Base-by-base conservation (phyloP, 1,139 yeast species). In the Blastobotrys apis region DNA sequence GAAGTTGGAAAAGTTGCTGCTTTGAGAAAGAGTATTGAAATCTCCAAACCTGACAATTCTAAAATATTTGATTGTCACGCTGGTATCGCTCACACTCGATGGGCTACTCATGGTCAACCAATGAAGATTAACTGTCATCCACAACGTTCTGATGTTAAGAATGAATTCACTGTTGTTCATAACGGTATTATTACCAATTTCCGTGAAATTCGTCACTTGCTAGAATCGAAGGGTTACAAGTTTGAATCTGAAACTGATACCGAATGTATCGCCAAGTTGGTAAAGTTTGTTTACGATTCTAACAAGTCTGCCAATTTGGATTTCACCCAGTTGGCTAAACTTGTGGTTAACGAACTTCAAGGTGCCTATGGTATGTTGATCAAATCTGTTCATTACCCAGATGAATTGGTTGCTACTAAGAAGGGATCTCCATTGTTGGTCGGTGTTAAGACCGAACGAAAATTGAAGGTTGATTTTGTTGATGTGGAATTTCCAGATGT, bases 71-170 rank as follows among this genome's bases (percentile, higher is more conserved):
- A 80, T 57, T 80, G 84, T 66, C 98, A 92, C 63, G 92, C 82
- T 49, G 98, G 95, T 64, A 92, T 94, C 65, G 97, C 98, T 33
- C 99, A 94, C 69, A 94, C 99, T 15, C 84, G 99, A 74, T 94
- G 99, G 99, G 98, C 99, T 39, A 94, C 99, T 37, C 99, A 94
- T 68, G 99, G 99, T 67, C 86, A 82, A 59, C 97, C 97, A 47
- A 79, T 78, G 58, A 79, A 75, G 49, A 63, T 69, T 53, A 94
- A 94, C 73, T 92, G 97, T 66, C 99, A 94, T 65, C 99, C 99
- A 43, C 98, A 92, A 64, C 74, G 94, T 57, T 86, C 96, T 0
- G 98, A 87, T 64, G 75, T 76, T 9, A 67, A 69, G 43, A 84
- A 84, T 55, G 95, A 90, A 65, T 94, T 94, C 61, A 80, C 85